Evolutionary conservation across 306 rosid species (phyloP).

Genomic region (Acmispon strigosus): DNA sequence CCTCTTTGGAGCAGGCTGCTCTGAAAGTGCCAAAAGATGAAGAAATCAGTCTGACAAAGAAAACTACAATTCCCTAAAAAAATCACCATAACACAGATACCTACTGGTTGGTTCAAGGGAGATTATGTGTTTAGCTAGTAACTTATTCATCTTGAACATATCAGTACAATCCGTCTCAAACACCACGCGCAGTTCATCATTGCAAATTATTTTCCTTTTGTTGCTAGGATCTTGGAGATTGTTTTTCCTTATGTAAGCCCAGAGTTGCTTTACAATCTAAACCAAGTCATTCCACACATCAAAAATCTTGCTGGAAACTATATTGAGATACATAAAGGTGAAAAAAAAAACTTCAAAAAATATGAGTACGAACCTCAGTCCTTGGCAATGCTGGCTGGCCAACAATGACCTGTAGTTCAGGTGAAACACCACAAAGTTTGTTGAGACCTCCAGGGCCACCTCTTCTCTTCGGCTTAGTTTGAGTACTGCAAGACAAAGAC

Average conservation of each 20-base stretch:
- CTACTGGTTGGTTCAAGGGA: slow-evolving; percentile 67
- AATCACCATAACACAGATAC: slow-evolving; percentile 27
- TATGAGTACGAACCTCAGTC: slow-evolving; percentile 54
- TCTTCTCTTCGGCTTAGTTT: slow-evolving; percentile 65
- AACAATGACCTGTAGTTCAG: slow-evolving; percentile 86
- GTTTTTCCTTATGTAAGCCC: slow-evolving; percentile 91
- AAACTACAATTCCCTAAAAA: not conserved
- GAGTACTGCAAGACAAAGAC: slow-evolving; percentile 38
- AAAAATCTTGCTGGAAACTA: slow-evolving; percentile 8
- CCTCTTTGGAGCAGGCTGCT: slow-evolving; percentile 55
- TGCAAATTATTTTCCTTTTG: slow-evolving; percentile 82
- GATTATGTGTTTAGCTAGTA: slow-evolving; percentile 75
- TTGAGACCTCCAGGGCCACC: slow-evolving; percentile 91
- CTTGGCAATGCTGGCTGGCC: slow-evolving; percentile 75
- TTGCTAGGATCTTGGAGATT: slow-evolving; percentile 90
- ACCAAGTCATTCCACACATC: not conserved
- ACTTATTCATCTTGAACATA: slow-evolving; percentile 91
- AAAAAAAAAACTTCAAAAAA: not conserved
- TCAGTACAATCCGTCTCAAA: slow-evolving; percentile 88
- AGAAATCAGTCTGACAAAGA: slow-evolving; percentile 17
- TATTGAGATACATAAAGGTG: not conserved
- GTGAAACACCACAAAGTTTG: slow-evolving; percentile 78
- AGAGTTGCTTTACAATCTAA: slow-evolving; percentile 87
- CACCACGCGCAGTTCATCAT: slow-evolving; percentile 69
- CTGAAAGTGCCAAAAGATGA: slow-evolving; percentile 46